Conservation (phyloP, 306 rosid species). For the Cucumis cinereus region DNA sequence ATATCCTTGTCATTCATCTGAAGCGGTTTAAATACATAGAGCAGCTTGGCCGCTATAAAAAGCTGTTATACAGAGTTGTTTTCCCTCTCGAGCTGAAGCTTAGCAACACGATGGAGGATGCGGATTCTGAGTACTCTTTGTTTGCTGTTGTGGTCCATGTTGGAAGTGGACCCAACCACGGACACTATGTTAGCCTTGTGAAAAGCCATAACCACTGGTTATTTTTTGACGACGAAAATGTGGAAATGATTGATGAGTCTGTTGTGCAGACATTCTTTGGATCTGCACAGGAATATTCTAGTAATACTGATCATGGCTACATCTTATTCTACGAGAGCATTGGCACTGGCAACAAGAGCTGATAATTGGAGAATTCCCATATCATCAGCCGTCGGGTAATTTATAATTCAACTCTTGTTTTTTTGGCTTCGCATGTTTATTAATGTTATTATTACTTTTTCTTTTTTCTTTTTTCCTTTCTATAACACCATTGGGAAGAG, state of each 20-base stretch:
- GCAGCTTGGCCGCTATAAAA: slow-evolving; percentile 91
- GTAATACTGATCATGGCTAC: slow-evolving; percentile 95
- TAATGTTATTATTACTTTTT: slow-evolving; percentile 24
- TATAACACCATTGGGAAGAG: slow-evolving; percentile 66
- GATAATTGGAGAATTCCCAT: slow-evolving; percentile 15
- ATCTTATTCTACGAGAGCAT: slow-evolving; percentile 94
- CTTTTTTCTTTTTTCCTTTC: background rate
- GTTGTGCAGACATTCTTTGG: slow-evolving; percentile 99
- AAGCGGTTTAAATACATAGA: slow-evolving; percentile 98
- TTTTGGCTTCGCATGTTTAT: slow-evolving; percentile 19
- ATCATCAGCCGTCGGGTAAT: slow-evolving; percentile 29
- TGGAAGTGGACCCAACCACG: slow-evolving; percentile 98
- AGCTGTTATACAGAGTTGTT: slow-evolving; percentile 88
- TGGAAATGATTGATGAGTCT: slow-evolving; percentile 96
- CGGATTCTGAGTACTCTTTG: slow-evolving; percentile 77
- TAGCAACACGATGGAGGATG: slow-evolving; percentile 86
- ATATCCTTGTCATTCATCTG: slow-evolving; percentile 86
- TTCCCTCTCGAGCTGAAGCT: slow-evolving; percentile 94
- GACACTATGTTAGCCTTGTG: slow-evolving; percentile 97
- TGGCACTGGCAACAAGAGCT: slow-evolving; percentile 46
- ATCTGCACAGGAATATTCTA: slow-evolving; percentile 90
- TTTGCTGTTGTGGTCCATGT: slow-evolving; percentile 97
- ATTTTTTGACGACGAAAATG: slow-evolving; percentile 95
- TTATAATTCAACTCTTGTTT: slow-evolving; percentile 26
- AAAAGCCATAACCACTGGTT: slow-evolving; percentile 99